Base-by-base conservation (phyloP, 768 basidiomycete species). In the Rhodotorula paludigena region DNA sequence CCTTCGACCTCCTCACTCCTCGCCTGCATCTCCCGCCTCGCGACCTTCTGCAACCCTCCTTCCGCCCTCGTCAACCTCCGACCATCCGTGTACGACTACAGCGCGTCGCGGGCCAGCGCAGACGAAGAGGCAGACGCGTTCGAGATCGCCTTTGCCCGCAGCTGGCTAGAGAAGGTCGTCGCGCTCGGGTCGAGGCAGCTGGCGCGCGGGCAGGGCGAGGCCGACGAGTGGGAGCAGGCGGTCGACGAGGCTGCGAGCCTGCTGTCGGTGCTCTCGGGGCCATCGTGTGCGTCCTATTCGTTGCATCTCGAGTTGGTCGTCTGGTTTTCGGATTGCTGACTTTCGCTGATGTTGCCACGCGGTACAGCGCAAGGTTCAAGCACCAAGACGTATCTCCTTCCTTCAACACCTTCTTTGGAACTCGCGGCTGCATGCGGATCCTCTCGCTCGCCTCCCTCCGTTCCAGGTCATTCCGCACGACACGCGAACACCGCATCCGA, bases 91-190 rank as follows among this genome's bases (percentile, higher is more conserved):
- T 23, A 48, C 33, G 32, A 3, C n/a, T 42, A 39, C 42, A 11
- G 6, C 18, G 6, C 21, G 1, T 71, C 75, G 4, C 73, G 78
- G 28, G 62, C 55, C 39, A 48, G 35, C 15, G 74, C 66, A 12
- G 74, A 76, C 18, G 74, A 75, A 1, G 25, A 54, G 21, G 68
- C 70, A 2, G 88, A 91, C 76, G 77, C 81, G 30, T 81, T 88
- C 71, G 88, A 91, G 77, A 84, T 85, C 55, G 80, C 81, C 20
- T 87, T 82, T 64, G 82, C 85, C n/a, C 82, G 89, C 63, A 84
- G 81, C 74, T 92, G 90, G 89, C 75, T 89, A 18, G 89, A 86
- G 16, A 85, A 84, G 25, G 82, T 91, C 69, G 81, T 88, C 55
- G 80, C 83, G 23, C 3, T 44, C 16, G 56, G 47, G 2, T 25